Percentiles rank a stretch among this genome's conserved stretches.
Conservation (phyloP, 371 early-diverging fungal genomes). For the Mortierella sp. region DNA sequence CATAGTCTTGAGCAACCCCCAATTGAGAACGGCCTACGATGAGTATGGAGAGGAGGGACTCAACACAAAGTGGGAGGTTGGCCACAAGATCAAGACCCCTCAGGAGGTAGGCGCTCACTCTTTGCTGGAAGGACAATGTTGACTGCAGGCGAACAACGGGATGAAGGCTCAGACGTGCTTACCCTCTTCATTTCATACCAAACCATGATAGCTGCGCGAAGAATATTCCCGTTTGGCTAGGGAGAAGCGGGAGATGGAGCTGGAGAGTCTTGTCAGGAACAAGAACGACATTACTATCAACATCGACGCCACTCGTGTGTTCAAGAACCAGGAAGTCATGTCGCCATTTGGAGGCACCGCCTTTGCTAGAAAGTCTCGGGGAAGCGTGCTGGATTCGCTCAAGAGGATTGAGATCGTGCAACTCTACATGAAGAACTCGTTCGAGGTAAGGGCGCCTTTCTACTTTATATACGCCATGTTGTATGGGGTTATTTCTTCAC, state of each 20-base stretch:
- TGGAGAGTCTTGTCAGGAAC: constrained; percentile 84
- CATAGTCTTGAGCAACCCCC: constrained; percentile 85
- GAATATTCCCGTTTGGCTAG: constrained; percentile 86
- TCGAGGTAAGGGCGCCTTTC: constrained; percentile 69
- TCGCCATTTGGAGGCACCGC: constrained; percentile 61
- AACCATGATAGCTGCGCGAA: constrained; percentile 73
- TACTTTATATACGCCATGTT: background rate
- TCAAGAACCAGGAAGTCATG: constrained; percentile 66
- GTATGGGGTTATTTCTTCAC: no score
- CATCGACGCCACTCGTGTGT: constrained; percentile 68
- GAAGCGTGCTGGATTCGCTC: constrained; percentile 51
- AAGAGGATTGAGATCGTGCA: constrained; percentile 74
- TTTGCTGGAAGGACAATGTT: background rate
- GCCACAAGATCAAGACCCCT: constrained; percentile 80
- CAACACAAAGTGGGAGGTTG: constrained; percentile 81
- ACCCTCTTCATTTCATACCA: background rate
- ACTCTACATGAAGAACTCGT: constrained; percentile 86
- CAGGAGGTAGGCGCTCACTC: constrained; percentile 74
- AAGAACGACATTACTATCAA: constrained; percentile 70
- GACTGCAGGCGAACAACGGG: background rate
- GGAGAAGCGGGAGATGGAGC: constrained; percentile 78
- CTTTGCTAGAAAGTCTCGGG: constrained; percentile 31
- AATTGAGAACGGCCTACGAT: constrained; percentile 91
- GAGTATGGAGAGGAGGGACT: constrained; percentile 92
- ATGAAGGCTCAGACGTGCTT: background rate